Evolutionary conservation across 441 rosid species (phyloP).

Genomic region (Gossypium lobatum): DNA sequence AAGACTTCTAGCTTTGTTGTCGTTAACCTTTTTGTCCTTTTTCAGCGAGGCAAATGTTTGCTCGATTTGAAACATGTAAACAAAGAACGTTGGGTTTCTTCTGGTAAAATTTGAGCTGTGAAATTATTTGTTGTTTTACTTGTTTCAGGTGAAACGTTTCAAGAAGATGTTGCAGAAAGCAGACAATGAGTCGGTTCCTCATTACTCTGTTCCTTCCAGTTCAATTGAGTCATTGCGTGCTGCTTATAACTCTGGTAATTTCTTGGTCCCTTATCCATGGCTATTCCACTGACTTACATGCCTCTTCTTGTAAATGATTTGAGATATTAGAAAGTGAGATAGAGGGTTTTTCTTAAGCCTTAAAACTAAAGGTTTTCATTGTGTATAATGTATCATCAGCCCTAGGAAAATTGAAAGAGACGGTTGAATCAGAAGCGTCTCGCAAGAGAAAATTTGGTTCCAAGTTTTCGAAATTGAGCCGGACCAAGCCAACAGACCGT

Average conservation of each 20-base stretch:
- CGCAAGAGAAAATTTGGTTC: conserved; percentile 44
- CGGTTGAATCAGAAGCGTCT: conserved; percentile 56
- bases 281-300: neutral
- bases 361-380: conserved; percentile 4
- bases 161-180: conserved; percentile 66
- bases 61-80: neutral
- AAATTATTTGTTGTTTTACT: conserved; percentile 12
- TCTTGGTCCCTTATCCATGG: conserved; percentile 11
- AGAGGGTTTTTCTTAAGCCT: neutral
- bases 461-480: conserved; percentile 34
- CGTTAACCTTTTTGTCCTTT: neutral
- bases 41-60: neutral
- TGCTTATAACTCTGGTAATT: conserved; percentile 57
- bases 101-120: neutral
- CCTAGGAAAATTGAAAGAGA: conserved; percentile 67
- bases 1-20: neutral
- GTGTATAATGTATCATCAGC: conserved; percentile 34
- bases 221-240: conserved; percentile 47
- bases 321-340: neutral
- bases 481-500: conserved; percentile 17
- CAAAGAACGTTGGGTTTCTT: neutral
- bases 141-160: conserved; percentile 70
- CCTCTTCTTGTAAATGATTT: neutral
- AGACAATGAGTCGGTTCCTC: conserved; percentile 53
- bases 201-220: conserved; percentile 37